Evolutionary conservation across 495 filamentous ascomycete species (phyloP), one percentile per base, ranked within the genome.

Genomic region (Podospora appendiculata): DNA sequence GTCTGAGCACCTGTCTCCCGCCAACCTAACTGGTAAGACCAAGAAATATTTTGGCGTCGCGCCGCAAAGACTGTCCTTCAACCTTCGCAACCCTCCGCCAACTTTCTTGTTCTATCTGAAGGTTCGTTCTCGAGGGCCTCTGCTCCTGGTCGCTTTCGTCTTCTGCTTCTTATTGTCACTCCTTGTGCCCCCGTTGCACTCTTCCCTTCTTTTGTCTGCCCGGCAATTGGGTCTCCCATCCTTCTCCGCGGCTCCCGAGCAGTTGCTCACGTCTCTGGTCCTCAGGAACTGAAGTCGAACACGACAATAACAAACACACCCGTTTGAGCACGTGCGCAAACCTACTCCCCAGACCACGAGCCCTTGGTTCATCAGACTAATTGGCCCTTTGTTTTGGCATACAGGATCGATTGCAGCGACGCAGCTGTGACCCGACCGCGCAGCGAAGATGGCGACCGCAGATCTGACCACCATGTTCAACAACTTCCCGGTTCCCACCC

Each of bases 401-500:
- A 25, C 25, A 25, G 25, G 25, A 25, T 25, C 25, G 25, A 25
- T 25, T 25, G 25, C 25, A 52, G 52, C 45, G 50, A 52, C 60
- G 43, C 51, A 32, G 2, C n/a, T 3, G 49, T 39, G 50, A 32
- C 13, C 46, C 14, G 47, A 51, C 41, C 32, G 41, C 41, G 35
- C 44, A 32, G 8, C 17, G 8, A 68, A 52, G 53, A 76, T 76
- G 73, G 68, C 69, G 55, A 57, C 69, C 58, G 55, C 70, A 33
- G 53, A 67, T 49, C 53, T 68, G 45, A 71, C 79, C 59, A 77
- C 86, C 53, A 65, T 85, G 50, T 71, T 86, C 54, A 79, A 87
- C 58, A 64, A 82, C 53, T 58, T 92, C 47, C 85, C 84, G 47
- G 46, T 83, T 50, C 92, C 92, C 32, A 88, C 88, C 36, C 75